phyloP scores from a whole-genome alignment of 768 basidiomycete species.

The Russula sp. region DNA sequence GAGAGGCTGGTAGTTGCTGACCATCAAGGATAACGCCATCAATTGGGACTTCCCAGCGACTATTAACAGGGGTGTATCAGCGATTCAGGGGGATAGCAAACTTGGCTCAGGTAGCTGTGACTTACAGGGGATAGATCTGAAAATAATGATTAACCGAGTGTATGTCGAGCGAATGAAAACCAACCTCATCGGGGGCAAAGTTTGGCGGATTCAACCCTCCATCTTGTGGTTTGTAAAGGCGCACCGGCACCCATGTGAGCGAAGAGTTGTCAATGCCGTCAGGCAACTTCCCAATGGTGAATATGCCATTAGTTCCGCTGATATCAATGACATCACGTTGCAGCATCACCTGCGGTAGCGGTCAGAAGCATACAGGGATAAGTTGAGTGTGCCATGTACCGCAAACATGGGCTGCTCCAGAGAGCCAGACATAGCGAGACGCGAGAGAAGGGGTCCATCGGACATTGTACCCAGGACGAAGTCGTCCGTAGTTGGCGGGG shows the following conservation, averaged over 20 bases:
- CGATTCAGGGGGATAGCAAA: not conserved
- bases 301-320: conserved; percentile 58
- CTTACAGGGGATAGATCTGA: conserved; percentile 23
- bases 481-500: conserved; percentile 13
- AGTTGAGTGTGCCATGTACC: conserved; percentile 30
- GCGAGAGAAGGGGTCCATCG: conserved; percentile 33
- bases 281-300: conserved; percentile 65
- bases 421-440: conserved; percentile 31
- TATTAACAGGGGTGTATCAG: not conserved
- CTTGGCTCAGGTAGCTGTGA: not conserved
- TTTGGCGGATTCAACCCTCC: conserved; percentile 52
- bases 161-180: not conserved
- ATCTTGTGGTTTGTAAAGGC: conserved; percentile 44
- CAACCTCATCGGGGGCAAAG: conserved; percentile 55
- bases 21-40: conserved; percentile 72
- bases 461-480: conserved; percentile 11
- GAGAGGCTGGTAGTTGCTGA: conserved; percentile 48
- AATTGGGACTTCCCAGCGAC: conserved; percentile 59
- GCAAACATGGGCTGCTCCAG: conserved; percentile 40
- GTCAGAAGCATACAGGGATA: not conserved
- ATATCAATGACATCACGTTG: conserved; percentile 66
- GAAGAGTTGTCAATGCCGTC: conserved; percentile 40
- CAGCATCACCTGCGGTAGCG: conserved; percentile 33
- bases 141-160: conserved; percentile 20
- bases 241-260: conserved; percentile 62